Percentiles rank a stretch among this genome's conserved stretches.
These are phyloP conservation scores for Musa troglodytarum DNA, from an alignment of 176 grass and related monocot species.

Conservation along the genomic window DNA sequence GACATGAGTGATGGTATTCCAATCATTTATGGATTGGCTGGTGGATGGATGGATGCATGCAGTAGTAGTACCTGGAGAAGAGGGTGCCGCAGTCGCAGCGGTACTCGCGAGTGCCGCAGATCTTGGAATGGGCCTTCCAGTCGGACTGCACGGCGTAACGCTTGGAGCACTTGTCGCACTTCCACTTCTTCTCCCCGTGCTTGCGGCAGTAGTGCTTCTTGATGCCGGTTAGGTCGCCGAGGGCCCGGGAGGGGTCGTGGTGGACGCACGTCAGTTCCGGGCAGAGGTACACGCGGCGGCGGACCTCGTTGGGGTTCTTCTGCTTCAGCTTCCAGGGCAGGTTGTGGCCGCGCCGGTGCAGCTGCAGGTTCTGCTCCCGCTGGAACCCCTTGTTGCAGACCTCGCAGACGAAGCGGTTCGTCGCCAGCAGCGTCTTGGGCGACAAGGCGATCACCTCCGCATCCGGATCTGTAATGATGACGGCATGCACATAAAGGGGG, in stretches of 20 bases:
- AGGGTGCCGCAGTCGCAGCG: conserved; percentile 92
- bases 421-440: conserved; percentile 68
- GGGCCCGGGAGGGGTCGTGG: conserved; percentile 70
- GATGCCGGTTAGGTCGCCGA: conserved; percentile 84
- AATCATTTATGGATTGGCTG: not conserved
- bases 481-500: not conserved
- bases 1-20: not conserved
- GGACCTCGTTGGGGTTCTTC: conserved; percentile 75
- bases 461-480: conserved; percentile 56
- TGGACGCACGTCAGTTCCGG: conserved; percentile 89
- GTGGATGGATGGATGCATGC: not conserved
- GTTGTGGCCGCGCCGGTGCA: conserved; percentile 89
- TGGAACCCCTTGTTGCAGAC: conserved; percentile 94
- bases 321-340: conserved; percentile 91
- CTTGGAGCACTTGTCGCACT: conserved; percentile 93
- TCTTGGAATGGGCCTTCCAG: conserved; percentile 98
- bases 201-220: conserved; percentile 98
- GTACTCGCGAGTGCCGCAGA: conserved; percentile 89
- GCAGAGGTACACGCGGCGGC: conserved; percentile 77
- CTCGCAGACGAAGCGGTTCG: conserved; percentile 94
- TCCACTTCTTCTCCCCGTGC: conserved; percentile 99
- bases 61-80: conserved; percentile 67
- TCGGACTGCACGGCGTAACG: conserved; percentile 92
- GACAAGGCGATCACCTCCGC: conserved; percentile 91
- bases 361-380: conserved; percentile 93